Base-by-base conservation (phyloP, 176 grass and related monocot genomes). In the Avena eriantha region DNA sequence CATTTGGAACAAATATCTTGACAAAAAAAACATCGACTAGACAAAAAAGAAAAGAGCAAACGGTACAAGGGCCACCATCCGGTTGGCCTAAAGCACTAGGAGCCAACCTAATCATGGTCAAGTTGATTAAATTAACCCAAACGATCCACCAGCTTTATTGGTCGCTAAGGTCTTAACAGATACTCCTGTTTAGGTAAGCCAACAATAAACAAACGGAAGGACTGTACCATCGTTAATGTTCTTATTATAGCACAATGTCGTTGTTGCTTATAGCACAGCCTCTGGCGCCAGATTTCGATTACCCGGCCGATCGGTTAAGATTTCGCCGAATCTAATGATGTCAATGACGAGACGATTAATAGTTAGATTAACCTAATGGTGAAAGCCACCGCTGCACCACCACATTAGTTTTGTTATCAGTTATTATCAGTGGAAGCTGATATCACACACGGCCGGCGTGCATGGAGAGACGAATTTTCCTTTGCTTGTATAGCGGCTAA, bases 281-380 rank as follows among this genome's bases (percentile, higher is more conserved):
- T 22, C 48, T 33, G 11, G 21, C 29, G 31, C 61, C 10, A 50
- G 39, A 36, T 35, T 34, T 53, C 18, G 18, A 55, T 55, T 55
- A 55, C 53, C 16, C 16, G 3, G 45, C 66, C 22, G 1, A n/a
- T 58, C 0, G 14, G 76, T 83, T 83, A 61, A 3, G 83, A 71
- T 86, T 77, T 80, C 0, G 16, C 11, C 79, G 72, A 82, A 90
- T 90, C 83, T 86, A 90, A 64, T 86, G 84, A 83, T 90, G 73
- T 50, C 77, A 80, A 50, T 89, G 47, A 65, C 18, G 54, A 56
- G 54, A 56, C 18, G 18, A 56, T 56, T 21, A 21, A 56, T 17
- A 21, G 54, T 56, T 56, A 56, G 6, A 56, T 21, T 56, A 56
- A 18, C 54, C 54, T 56, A 56, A 56, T 56, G 18, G 54, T 0